Evolutionary conservation across 2,329 filamentous ascomycete species (phyloP).

Genomic region (Cercospora beticola): DNA sequence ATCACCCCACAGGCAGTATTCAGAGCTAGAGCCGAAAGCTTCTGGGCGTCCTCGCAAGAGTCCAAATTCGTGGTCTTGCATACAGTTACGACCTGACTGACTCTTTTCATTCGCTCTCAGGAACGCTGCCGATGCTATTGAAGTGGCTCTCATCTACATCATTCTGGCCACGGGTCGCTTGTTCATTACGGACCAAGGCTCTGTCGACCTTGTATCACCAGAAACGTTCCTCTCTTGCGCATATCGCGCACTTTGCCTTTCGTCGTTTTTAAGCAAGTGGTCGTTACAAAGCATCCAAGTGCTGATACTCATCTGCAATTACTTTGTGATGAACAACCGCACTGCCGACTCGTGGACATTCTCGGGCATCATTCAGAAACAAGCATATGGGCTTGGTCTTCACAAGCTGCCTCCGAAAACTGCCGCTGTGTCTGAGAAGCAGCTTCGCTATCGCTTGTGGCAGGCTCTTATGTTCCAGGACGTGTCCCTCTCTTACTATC

Average conservation of each 20-base stretch:
- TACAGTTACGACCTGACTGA: background rate
- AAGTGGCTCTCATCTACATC: background rate
- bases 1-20: background rate
- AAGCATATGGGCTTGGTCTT: conserved; percentile 77
- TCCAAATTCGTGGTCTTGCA: background rate
- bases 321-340: conserved; percentile 81
- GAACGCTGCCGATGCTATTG: background rate
- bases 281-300: conserved; percentile 58
- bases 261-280: background rate
- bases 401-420: conserved; percentile 60
- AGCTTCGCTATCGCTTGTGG: conserved; percentile 68
- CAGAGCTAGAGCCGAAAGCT: background rate
- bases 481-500: conserved; percentile 73
- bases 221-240: background rate
- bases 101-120: background rate
- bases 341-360: conserved; percentile 80
- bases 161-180: background rate
- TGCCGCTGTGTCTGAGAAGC: background rate
- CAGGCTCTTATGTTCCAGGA: conserved; percentile 77
- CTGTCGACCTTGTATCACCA: background rate
- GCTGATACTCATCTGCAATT: conserved; percentile 77
- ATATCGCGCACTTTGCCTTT: background rate
- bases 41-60: background rate
- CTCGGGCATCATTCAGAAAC: conserved; percentile 70
- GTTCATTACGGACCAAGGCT: background rate